Base-by-base conservation (phyloP, 805 yeast genomes). In the Martiniozyma abietophila region DNA sequence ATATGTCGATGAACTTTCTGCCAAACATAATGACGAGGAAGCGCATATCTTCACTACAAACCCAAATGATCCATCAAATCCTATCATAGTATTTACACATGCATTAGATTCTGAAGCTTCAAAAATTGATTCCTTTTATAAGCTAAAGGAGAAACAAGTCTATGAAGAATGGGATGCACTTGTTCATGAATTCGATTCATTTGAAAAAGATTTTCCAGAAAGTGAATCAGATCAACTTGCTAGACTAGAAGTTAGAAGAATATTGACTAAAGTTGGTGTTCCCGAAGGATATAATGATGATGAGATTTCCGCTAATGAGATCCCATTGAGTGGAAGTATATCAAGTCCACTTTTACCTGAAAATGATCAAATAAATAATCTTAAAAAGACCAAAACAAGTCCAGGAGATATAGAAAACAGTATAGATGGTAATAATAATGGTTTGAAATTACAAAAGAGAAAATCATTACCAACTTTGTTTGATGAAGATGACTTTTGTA, bases 111-210 rank as follows among this genome's bases (percentile, higher is more conserved):
- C 71, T 7, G 97, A 92, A 56, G 61, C 83, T 43, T 55, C 51
- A 33, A 84, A 85, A 53, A 75, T 92, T 31, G 88, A 85, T 55
- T 65, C 60, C 30, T 92, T 92, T 50, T 92, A 76, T 57, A 59
- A 59, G 27, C 59, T 64, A 20, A 86, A 80, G 46, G 94, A 88
- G 53, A 59, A 55, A n/a, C 67, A 66, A 27, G 64, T 76, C 5
- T 67, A 58, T 40, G 58, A 53, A 18, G 74, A 68, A 35, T 73
- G 76, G 41, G 73, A 72, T 27, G 69, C 66, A 8, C 56, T 88
- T 34, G 56, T 71, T 6, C 67, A 62, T 15, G 94, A 84, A 45
- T 69, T 79, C 15, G 71, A 66, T 16, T 76, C 73, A 28, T 82
- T 78, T 44, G 82, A 74, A 31, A 39, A 42, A 4, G 54, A 53